Base-by-base conservation (phyloP, 495 filamentous ascomycete genomes). In the Astrothelium subdiscretum region DNA sequence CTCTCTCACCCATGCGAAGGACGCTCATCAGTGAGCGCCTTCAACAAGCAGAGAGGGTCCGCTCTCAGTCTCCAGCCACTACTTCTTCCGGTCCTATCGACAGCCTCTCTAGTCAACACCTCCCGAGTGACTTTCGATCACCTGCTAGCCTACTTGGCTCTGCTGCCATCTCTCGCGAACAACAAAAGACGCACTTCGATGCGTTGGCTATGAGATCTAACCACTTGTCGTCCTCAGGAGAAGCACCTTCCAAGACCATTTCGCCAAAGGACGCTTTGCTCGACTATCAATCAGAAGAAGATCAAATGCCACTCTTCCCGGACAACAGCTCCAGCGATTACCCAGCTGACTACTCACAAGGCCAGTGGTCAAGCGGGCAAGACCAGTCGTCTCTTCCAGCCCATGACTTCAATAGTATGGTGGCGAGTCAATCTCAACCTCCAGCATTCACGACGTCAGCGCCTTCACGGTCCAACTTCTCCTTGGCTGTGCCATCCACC, bases 251-350 rank as follows among this genome's bases (percentile, higher is more conserved):
- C 0, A 89, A 89, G 71, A 97, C 95, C 4, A 97, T 98, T 59
- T 98, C 94, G 15, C 94, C 94, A 32, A 95, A 97, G 78, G 94
- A 97, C 69, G 90, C 91, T 3, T 71, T 92, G 63, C 77, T 95
- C 63, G 92, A 96, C 29, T 96, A 90, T 71, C 80, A 86, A 61
- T 88, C 80, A 8, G 84, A 88, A 15, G 87, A 86, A 0, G 86
- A 87, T 59, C 81, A 81, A 62, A 80, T 87, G 66, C 83, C 89
- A 38, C 74, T 95, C 32, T 92, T 91, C 73, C 83, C 87, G 32
- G 71, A 76, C 12, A 63, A 62, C 62, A 63, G 60, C 62, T 70
- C 71, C 66, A 80, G 73, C 77, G 59, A 79, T 67, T 78, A 81
- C 70, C 66, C 67, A 22, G 32, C 59, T 11, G 67, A 65, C 20